These are phyloP conservation scores for Rhizomucor miehei DNA, from an alignment of 371 early-diverging fungal species.

Conservation along the genomic window DNA sequence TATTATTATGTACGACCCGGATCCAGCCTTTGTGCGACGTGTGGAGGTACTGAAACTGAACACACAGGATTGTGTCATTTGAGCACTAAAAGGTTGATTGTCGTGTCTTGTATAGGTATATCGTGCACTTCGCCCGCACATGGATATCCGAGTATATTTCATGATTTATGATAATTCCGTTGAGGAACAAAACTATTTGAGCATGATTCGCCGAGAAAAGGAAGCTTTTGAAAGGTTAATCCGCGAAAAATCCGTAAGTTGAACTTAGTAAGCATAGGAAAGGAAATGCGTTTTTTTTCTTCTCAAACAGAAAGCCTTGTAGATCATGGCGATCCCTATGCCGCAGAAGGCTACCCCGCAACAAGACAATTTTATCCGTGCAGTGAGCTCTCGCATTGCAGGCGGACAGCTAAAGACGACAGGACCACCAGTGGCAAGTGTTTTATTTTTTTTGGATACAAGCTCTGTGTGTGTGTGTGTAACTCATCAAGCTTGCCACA, in stretches of 20 bases:
- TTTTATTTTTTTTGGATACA: not conserved
- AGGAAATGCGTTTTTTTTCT: not conserved
- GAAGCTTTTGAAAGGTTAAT: slow-evolving; percentile 93
- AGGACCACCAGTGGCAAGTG: slow-evolving; percentile 27
- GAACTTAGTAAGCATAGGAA: not conserved
- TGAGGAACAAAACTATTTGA: slow-evolving; percentile 94
- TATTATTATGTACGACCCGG: slow-evolving; percentile 90
- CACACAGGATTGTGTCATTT: not conserved
- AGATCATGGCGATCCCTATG: slow-evolving; percentile 75
- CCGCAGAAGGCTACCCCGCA: slow-evolving; percentile 40
- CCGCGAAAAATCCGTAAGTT: slow-evolving; percentile 76
- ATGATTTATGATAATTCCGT: slow-evolving; percentile 91
- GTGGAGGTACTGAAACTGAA: slow-evolving; percentile 61
- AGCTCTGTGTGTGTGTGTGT: not conserved
- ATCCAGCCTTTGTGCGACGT: slow-evolving; percentile 82
- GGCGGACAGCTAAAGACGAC: slow-evolving; percentile 44
- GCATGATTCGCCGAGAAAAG: slow-evolving; percentile 85
- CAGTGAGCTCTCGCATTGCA: slow-evolving; percentile 54
- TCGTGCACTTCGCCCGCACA: slow-evolving; percentile 59
- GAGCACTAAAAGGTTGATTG: not conserved
- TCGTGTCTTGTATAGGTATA: slow-evolving; percentile 32
- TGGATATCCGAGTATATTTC: slow-evolving; percentile 79
- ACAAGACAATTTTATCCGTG: slow-evolving; percentile 53
- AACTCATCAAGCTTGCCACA: slow-evolving; percentile 7
- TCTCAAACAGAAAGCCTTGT: not conserved